These are phyloP conservation scores for Seiridium unicorne DNA, from an alignment of 2,329 filamentous ascomycete genomes.

Conservation along the genomic window DNA sequence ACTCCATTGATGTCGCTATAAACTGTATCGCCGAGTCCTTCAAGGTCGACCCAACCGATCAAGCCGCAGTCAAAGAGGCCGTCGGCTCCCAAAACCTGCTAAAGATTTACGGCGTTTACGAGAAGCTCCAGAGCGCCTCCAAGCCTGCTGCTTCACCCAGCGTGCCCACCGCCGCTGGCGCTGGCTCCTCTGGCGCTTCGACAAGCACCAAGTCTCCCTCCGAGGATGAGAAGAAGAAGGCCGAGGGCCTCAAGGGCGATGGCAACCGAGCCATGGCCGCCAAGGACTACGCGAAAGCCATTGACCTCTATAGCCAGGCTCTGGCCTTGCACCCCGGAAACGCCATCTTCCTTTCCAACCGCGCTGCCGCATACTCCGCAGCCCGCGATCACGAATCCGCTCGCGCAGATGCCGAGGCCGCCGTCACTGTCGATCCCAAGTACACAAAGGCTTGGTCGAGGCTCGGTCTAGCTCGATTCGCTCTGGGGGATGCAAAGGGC, in stretches of 20 bases:
- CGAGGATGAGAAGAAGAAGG: conserved; percentile 70
- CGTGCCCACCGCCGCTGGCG: conserved; percentile 35
- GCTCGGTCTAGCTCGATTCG: conserved; percentile 86
- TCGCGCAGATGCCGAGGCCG: conserved; percentile 84
- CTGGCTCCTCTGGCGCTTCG: conserved; percentile 14
- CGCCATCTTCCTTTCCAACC: conserved; percentile 96
- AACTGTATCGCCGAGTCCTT: conserved; percentile 95
- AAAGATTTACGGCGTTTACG: conserved; percentile 92
- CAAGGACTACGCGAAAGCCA: conserved; percentile 83
- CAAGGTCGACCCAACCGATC: conserved; percentile 84
- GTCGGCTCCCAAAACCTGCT: conserved; percentile 84
- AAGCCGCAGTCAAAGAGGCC: conserved; percentile 69
- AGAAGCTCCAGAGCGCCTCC: conserved; percentile 74
- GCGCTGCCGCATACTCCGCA: conserved; percentile 88
- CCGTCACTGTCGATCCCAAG: conserved; percentile 80
- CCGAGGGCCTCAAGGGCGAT: conserved; percentile 83
- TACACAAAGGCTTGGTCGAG: conserved; percentile 98
- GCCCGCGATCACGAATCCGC: conserved; percentile 82
- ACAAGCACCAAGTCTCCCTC: conserved; percentile 32
- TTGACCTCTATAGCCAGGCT: conserved; percentile 85
- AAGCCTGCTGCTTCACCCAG: conserved; percentile 34
- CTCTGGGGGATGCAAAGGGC: conserved; percentile 84
- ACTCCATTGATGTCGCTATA: conserved; percentile 90
- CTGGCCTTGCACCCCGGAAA: conserved; percentile 79
- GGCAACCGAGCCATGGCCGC: conserved; percentile 94